Base-by-base conservation (phyloP, 2,329 filamentous ascomycete species). In the Sclerotinia borealis region DNA sequence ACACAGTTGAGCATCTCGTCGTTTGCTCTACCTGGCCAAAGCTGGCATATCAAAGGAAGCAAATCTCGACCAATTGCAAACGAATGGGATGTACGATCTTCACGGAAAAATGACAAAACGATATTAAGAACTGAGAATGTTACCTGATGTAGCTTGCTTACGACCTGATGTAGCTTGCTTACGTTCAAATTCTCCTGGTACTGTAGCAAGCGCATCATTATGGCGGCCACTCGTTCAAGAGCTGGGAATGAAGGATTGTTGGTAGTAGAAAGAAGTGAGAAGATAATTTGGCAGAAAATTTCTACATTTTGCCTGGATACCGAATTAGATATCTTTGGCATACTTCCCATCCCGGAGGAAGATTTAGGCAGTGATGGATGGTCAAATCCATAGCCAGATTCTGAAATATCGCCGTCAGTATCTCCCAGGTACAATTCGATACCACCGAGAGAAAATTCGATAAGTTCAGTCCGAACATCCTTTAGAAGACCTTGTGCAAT, bases 401-500 rank as follows among this genome's bases (percentile, higher is more conserved):
- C 67, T 47, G 63, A 71, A 0, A 61, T 65, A 25, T 68, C 67
- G 48, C 59, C 45, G 45, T 64, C 58, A 58, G 65, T 64, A 17
- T 66, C 66, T 29, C 67, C 67, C 9, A 84, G 71, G 68, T 81
- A 80, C n/a, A 77, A 75, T 22, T 78, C 77, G 41, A 96, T 79
- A n/a, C 81, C 79, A 36, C 83, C 79, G 59, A 87, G 79, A 68
- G 91, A 90, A 71, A 98, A 73, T n/a, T 74, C 70, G 22, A 73
- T 68, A 17, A 69, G 59, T 15, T 70, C 66, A 36, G 67, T 17
- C 71, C 73, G 75, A 36, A 66, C 81, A 17, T 85, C 80, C 13
- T 85, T 83, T 15, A 98, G 79, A 70, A 98, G 79, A 70, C 92
- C 87, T 75, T 98, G 96, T 34, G 90, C 86, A 74, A 96, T 92